Conservation (phyloP, 768 basidiomycete genomes). For the Boletus edulis region DNA sequence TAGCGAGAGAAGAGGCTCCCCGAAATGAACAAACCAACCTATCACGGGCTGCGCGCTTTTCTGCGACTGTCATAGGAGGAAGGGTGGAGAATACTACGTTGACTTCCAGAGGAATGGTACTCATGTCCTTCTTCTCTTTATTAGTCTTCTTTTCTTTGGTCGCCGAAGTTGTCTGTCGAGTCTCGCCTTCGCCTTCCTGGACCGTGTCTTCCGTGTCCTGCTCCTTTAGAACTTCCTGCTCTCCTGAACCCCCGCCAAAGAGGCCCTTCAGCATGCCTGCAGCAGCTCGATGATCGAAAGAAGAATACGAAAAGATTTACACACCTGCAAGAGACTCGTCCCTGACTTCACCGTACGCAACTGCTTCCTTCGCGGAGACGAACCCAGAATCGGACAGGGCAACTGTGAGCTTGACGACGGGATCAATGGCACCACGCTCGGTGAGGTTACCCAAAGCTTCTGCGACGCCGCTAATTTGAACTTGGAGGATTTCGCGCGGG, state of each 20-base stretch:
- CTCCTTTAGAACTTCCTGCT: conserved; percentile 31
- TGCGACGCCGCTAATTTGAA: conserved; percentile 66
- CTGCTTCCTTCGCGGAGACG: conserved; percentile 72
- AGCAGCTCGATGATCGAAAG: conserved; percentile 11
- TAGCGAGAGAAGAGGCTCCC: not conserved
- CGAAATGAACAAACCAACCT: conserved; percentile 47
- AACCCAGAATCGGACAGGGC: conserved; percentile 86
- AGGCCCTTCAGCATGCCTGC: conserved; percentile 84
- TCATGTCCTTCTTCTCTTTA: conserved; percentile 38
- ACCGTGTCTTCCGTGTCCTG: conserved; percentile 12
- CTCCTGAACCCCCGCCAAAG: conserved; percentile 62
- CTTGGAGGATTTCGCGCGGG: conserved; percentile 72
- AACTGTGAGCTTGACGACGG: conserved; percentile 84
- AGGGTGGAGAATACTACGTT: conserved; percentile 59
- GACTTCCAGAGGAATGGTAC: conserved; percentile 68
- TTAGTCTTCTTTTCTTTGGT: conserved; percentile 38
- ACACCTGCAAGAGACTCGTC: conserved; percentile 74
- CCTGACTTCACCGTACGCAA: conserved; percentile 79
- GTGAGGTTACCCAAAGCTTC: conserved; percentile 84
- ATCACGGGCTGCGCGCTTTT: conserved; percentile 71
- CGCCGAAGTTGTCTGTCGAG: conserved; percentile 26
- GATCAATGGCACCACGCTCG: conserved; percentile 73
- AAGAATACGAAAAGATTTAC: conserved; percentile 10
- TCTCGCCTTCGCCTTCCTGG: conserved; percentile 28
- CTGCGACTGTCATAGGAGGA: conserved; percentile 70